Evolutionary conservation across 441 rosid genomes (phyloP).

Genomic region (Syzygium syzygioides): DNA sequence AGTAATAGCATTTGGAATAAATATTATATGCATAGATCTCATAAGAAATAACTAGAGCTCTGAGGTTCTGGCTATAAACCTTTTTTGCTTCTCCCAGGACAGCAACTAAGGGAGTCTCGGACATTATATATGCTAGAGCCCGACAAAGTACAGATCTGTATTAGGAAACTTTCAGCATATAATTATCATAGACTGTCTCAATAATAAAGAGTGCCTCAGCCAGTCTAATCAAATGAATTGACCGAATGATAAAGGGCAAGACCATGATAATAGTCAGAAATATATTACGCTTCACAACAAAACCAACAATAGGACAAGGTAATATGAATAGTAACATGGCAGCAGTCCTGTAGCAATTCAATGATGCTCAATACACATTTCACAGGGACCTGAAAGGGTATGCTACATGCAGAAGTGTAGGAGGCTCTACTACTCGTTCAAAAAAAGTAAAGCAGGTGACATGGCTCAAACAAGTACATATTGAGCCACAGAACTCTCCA

Average conservation of each 20-base stretch:
- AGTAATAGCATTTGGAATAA: not conserved
- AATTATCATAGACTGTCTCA: not conserved
- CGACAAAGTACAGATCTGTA: constrained; percentile 61
- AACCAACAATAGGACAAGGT: not conserved
- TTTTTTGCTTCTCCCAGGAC: constrained; percentile 60
- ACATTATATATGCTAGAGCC: constrained; percentile 62
- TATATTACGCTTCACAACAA: not conserved
- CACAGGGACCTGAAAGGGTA: not conserved
- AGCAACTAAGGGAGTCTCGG: constrained; percentile 59
- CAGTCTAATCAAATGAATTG: not conserved
- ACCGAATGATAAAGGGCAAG: not conserved
- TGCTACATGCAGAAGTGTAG: not conserved
- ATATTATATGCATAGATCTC: not conserved
- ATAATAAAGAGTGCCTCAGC: not conserved
- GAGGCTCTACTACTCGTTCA: not conserved
- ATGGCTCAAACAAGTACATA: not conserved
- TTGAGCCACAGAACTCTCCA: not conserved
- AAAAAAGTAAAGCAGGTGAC: not conserved
- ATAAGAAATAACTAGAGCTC: not conserved
- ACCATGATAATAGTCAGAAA: not conserved
- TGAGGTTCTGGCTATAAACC: constrained; percentile 32
- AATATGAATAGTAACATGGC: not conserved
- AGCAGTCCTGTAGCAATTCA: not conserved
- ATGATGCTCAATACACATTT: not conserved
- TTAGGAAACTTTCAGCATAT: constrained; percentile 6